Conservation (phyloP, 2,329 filamentous ascomycete genomes). For the Scolecobasidium constrictum region DNA sequence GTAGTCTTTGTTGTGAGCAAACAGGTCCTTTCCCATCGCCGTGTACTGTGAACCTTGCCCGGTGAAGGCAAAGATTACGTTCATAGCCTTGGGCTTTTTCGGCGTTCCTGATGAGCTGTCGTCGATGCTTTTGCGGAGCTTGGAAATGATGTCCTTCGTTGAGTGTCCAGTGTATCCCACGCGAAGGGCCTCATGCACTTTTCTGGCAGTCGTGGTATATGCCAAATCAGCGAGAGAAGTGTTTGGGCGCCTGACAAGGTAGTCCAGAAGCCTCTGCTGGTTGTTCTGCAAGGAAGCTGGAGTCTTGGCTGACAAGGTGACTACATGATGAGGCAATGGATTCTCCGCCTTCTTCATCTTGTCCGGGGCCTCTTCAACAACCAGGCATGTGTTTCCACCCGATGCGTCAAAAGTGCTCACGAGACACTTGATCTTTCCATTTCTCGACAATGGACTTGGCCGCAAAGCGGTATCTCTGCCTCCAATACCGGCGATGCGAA, state of each 20-base stretch:
- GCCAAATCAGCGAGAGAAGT: slow-evolving; percentile 13
- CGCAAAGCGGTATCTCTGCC: slow-evolving; percentile 9
- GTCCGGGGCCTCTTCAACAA: slow-evolving; percentile 22
- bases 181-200: slow-evolving; percentile 14
- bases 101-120: neutral
- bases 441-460: slow-evolving; percentile 41
- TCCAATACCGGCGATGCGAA: slow-evolving; percentile 4
- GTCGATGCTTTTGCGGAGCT: slow-evolving; percentile 33
- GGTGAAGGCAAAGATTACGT: slow-evolving; percentile 41
- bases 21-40: slow-evolving; percentile 37
- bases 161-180: neutral
- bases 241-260: slow-evolving; percentile 11
- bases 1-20: slow-evolving; percentile 36
- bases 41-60: slow-evolving; percentile 42
- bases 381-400: slow-evolving; percentile 24
- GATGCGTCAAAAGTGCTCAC: slow-evolving; percentile 28
- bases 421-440: slow-evolving; percentile 23
- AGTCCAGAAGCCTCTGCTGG: slow-evolving; percentile 10
- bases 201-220: slow-evolving; percentile 18
- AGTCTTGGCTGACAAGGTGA: slow-evolving; percentile 15
- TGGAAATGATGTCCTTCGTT: slow-evolving; percentile 35
- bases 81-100: slow-evolving; percentile 32
- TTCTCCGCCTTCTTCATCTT: slow-evolving; percentile 23
- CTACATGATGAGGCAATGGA: slow-evolving; percentile 11
- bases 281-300: slow-evolving; percentile 13